Evolutionary conservation across 2,329 filamentous ascomycete genomes (phyloP).

Genomic region (Sclerotinia nivalis): DNA sequence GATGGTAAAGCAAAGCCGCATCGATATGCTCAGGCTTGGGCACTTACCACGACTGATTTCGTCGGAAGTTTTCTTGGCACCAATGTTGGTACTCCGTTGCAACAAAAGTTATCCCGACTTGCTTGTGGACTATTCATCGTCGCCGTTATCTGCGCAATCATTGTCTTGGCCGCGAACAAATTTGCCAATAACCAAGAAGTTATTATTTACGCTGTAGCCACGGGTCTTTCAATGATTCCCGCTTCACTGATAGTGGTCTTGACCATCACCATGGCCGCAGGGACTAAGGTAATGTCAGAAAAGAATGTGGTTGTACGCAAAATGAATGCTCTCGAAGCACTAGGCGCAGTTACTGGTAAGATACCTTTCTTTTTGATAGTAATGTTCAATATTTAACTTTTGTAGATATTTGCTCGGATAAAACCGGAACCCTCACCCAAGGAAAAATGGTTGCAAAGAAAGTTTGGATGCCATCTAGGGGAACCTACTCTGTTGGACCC

Average conservation of each 20-base stretch:
- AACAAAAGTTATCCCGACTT: conserved; percentile 64
- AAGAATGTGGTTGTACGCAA: conserved; percentile 59
- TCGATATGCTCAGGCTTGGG: conserved; percentile 46
- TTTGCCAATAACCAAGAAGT: conserved; percentile 55
- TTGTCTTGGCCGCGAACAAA: conserved; percentile 61
- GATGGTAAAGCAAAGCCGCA: conserved; percentile 52
- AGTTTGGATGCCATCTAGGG: conserved; percentile 54
- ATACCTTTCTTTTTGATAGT: conserved; percentile 31
- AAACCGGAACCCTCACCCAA: conserved; percentile 68
- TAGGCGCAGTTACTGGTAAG: conserved; percentile 58
- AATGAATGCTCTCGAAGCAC: conserved; percentile 55
- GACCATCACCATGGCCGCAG: conserved; percentile 66
- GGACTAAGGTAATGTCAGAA: conserved; percentile 58
- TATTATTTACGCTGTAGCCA: conserved; percentile 63
- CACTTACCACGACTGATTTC: conserved; percentile 52
- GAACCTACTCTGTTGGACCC: conserved; percentile 53
- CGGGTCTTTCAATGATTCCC: conserved; percentile 61
- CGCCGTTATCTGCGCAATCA: conserved; percentile 64
- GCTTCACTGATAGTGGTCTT: conserved; percentile 64
- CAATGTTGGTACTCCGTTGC: conserved; percentile 66
- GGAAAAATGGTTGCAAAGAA: conserved; percentile 52
- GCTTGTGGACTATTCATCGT: conserved; percentile 63
- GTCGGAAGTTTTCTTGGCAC: conserved; percentile 63
- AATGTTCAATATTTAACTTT: conserved; percentile 45
- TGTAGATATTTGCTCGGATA: conserved; percentile 67